Conservation (phyloP, 208 protist genomes). For the Leishmania braziliensis region DNA sequence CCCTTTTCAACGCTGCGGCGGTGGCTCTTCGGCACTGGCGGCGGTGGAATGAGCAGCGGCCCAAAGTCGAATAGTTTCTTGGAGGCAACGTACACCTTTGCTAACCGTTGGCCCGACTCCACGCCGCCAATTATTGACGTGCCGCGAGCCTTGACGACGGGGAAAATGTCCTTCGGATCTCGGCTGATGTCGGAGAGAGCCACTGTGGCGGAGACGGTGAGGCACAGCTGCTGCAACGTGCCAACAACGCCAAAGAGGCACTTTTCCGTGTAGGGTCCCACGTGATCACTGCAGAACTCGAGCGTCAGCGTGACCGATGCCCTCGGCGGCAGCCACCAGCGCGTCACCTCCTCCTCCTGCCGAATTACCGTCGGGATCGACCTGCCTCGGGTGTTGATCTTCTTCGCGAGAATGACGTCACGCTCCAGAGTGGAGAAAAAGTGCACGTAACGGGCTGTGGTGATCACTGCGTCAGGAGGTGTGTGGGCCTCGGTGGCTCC, state of each 20-base stretch:
- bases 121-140: conserved; percentile 2
- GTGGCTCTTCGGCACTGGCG: conserved; percentile 28
- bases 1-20: conserved; percentile 37
- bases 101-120: conserved; percentile 10
- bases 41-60: conserved; percentile 85
- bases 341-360: conserved; percentile 67
- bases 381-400: conserved; percentile 30
- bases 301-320: conserved; percentile 69
- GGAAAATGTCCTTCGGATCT: conserved; percentile 89
- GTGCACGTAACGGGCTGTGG: conserved; percentile 46
- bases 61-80: conserved; percentile 94
- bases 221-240: conserved; percentile 56
- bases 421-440: conserved; percentile 77
- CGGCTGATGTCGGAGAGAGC: conserved; percentile 87
- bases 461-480: background rate
- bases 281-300: conserved; percentile 79
- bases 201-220: conserved; percentile 51
- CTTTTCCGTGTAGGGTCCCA: conserved; percentile 33
- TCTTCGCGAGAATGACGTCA: conserved; percentile 58
- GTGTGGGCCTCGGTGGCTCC: background rate
- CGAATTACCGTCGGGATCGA: conserved; percentile 25
- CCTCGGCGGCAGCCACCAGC: conserved; percentile 82
- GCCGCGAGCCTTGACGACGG: conserved; percentile 40
- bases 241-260: conserved; percentile 88
- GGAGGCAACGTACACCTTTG: conserved; percentile 70